Base-by-base conservation (phyloP, 2,329 filamentous ascomycete species). In the Trichoderma atrobrunneum region DNA sequence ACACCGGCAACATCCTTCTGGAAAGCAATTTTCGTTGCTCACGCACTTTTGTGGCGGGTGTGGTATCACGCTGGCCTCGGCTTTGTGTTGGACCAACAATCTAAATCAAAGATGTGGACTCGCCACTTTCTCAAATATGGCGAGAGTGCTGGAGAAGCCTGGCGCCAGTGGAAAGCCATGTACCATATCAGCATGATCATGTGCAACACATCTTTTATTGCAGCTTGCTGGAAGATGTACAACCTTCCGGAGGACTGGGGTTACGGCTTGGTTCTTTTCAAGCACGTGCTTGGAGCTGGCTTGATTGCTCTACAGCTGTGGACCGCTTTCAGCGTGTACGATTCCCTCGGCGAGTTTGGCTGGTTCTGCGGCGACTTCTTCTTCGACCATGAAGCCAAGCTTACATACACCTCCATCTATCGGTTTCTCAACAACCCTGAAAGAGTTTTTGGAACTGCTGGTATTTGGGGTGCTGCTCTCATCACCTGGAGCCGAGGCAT, bases 331-430 rank as follows among this genome's bases (percentile, higher is more conserved):
- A 98, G 94, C 81, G 95, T 98, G 76, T 97, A 98, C 81, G 94
- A 98, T 65, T 97, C 94, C 2, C 89, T 99, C 0, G 96, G 96
- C 71, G 96, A 99, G 79, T 99, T 98, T 78, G 96, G 96, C 77
- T 99, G 95, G 95, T 98, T 98, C 85, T 98, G 95, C 79, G 96
- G 96, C 21, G 96, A 99, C 80, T 99, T 98, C 85, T 98, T 99
- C 86, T 98, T 96, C 79, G 94, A 98, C 74, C 92, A 93, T 60
- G 89, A 91, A 12, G 91, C 92, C 14, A 97, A 96, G 82, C 87
- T 98, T 74, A 98, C 93, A 0, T 99, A 99, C 82, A 94, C 92
- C 76, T 97, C 95, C 74, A 99, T 99, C 78, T 99, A 99, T 81
- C 94, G 96, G 62, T 99, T 97, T 83, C 86, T 99, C 76, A 99